Conservation (phyloP, 495 filamentous ascomycete genomes). For the Podospora anserina region DNA sequence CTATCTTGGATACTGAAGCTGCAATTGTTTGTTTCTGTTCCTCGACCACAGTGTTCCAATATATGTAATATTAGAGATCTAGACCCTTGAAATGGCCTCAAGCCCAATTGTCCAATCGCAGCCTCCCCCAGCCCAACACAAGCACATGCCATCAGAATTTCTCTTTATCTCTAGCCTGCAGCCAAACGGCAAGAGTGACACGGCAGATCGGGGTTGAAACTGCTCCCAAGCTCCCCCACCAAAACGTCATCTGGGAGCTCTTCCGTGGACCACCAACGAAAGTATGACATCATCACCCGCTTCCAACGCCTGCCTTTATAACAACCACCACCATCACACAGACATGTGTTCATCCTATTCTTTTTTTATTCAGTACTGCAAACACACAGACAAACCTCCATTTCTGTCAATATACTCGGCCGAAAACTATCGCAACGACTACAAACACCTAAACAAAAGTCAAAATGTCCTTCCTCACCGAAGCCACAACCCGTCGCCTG, state of each 20-base stretch:
- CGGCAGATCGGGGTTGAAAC: not conserved
- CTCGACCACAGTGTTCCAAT: not conserved
- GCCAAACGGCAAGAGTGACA: not conserved
- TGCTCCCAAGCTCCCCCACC: constrained; percentile 10
- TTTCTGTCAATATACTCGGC: not conserved
- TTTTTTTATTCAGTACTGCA: constrained; percentile 2
- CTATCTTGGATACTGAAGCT: not conserved
- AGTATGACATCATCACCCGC: constrained; percentile 31
- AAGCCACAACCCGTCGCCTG: constrained; percentile 37
- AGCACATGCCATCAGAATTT: not conserved
- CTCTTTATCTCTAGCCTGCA: not conserved
- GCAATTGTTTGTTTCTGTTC: not conserved
- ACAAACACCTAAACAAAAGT: not conserved
- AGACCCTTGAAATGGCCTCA: not conserved
- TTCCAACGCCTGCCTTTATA: not conserved
- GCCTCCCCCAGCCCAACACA: not conserved
- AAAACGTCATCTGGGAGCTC: constrained; percentile 17
- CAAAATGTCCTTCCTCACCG: constrained; percentile 51
- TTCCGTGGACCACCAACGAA: constrained; percentile 10
- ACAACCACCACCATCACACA: constrained; percentile 6
- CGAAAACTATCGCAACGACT: not conserved
- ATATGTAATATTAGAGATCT: not conserved
- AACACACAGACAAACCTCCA: not conserved
- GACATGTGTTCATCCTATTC: not conserved
- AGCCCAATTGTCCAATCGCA: not conserved